Conservation (phyloP, 31 red algal species). For the Porphyra umbilicalis region DNA sequence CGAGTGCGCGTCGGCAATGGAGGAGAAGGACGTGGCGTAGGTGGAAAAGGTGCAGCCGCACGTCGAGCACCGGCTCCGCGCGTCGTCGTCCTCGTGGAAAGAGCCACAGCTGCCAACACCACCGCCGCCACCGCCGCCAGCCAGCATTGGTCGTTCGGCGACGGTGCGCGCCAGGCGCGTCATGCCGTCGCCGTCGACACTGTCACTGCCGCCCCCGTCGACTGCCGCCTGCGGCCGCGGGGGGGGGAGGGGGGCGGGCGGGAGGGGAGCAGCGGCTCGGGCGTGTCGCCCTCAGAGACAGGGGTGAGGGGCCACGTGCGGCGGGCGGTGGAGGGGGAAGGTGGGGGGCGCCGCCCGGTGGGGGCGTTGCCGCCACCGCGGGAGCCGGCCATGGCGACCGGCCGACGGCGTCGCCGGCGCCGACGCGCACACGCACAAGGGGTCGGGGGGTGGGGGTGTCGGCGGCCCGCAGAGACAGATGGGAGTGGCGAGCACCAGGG, state of each 20-base stretch:
- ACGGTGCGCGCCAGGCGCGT: neutral
- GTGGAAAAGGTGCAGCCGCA: neutral
- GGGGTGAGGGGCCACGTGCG: neutral
- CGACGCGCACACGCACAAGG: too few relatives aligned
- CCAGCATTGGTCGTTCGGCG: neutral
- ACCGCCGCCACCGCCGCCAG: neutral
- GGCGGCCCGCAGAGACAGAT: too few relatives aligned
- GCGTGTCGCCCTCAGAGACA: neutral
- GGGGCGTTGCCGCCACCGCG: neutral
- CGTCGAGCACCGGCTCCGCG: neutral
- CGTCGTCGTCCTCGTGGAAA: neutral
- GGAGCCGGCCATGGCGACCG: neutral
- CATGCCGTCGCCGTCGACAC: too few relatives aligned
- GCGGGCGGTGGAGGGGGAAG: neutral
- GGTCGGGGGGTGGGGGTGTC: neutral
- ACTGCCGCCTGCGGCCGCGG: too few relatives aligned
- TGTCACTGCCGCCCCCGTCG: too few relatives aligned
- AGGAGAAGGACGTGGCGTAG: neutral
- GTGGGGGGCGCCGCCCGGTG: neutral
- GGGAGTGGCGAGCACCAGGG: too few relatives aligned
- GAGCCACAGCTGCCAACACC: neutral
- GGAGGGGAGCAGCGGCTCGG: neutral
- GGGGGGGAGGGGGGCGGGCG: neutral
- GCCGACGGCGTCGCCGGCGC: too few relatives aligned
- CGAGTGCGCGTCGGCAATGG: neutral